phyloP scores from a whole-genome alignment of 2,329 filamentous ascomycete species.

The Thyridium curvatum region DNA sequence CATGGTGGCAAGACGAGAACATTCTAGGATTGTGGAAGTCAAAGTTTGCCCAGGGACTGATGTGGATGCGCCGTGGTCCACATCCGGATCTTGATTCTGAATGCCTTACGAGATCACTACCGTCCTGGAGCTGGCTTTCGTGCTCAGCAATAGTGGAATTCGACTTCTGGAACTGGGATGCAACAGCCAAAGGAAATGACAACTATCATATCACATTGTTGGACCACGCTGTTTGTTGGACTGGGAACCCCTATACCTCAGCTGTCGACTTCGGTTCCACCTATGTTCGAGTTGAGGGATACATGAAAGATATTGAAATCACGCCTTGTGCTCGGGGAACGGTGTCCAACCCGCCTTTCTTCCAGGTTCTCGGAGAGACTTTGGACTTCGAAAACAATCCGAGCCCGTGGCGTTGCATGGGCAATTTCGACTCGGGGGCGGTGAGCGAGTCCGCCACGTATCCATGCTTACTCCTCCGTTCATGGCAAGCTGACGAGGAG shows the following conservation, averaged over 20 bases:
- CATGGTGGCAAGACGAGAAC: background rate
- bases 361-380: background rate
- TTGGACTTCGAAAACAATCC: background rate
- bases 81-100: background rate
- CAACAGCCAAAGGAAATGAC: background rate
- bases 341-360: slow-evolving; percentile 1
- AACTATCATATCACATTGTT: background rate
- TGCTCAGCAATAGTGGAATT: background rate
- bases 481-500: background rate
- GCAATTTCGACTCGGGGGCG: background rate
- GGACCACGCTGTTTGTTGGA: background rate
- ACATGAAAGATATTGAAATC: background rate
- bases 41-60: background rate
- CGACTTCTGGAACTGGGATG: slow-evolving; percentile 1
- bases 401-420: background rate
- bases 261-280: background rate
- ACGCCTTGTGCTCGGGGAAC: background rate
- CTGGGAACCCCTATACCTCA: background rate
- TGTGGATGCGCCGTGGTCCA: background rate
- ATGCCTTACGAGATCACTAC: background rate
- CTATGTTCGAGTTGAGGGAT: background rate
- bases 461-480: background rate
- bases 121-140: slow-evolving; percentile 1
- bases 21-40: background rate
- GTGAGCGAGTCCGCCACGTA: background rate